Conservation (phyloP, 2,329 filamentous ascomycete genomes). For the Phialocephala sp. region DNA sequence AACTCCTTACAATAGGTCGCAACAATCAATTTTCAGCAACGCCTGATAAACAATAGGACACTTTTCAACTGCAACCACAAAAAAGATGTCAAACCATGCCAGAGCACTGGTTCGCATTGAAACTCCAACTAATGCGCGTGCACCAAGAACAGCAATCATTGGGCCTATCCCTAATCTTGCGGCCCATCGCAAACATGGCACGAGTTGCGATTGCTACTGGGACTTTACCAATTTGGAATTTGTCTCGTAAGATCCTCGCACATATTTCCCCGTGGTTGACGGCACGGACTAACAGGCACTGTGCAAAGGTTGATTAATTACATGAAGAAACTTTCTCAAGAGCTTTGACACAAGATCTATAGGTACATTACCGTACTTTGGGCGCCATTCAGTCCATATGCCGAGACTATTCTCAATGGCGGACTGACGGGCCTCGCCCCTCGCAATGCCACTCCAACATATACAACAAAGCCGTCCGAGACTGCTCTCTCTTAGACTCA, state of each 20-base stretch:
- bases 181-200: rapidly evolving
- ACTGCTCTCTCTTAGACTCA: no score
- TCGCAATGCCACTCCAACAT: no score
- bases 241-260: not conserved
- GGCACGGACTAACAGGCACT: not conserved
- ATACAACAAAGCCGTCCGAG: no score
- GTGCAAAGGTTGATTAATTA: not conserved
- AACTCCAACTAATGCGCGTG: not conserved
- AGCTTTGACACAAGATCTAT: not conserved
- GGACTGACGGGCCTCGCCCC: no score
- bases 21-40: no score
- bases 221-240: not conserved
- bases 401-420: no score
- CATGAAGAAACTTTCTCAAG: not conserved
- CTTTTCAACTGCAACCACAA: no score
- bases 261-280: not conserved
- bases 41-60: no score
- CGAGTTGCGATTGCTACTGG: not conserved
- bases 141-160: not conserved
- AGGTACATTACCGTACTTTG: not conserved
- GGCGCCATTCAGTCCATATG: no score
- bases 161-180: not conserved
- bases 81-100: not conserved
- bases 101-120: not conserved
- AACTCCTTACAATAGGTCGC: no score